Evolutionary conservation across 2,329 filamentous ascomycete species (phyloP).

Genomic region (Aspergillus tanneri): DNA sequence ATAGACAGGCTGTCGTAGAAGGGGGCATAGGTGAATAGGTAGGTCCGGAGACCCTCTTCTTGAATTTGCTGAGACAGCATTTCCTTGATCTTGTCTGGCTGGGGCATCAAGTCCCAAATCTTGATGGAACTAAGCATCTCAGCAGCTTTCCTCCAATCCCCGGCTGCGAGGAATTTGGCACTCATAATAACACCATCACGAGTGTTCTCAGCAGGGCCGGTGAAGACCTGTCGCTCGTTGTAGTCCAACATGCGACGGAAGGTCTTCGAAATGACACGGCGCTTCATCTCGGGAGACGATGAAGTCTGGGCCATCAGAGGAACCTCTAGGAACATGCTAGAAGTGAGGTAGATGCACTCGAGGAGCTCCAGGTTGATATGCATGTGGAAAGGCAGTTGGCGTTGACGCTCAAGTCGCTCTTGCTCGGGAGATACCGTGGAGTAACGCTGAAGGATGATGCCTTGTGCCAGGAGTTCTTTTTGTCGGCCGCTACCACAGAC

Average conservation of each 20-base stretch:
- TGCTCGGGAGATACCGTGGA: conserved; percentile 96
- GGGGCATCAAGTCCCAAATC: conserved; percentile 98
- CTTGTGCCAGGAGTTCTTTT: conserved; percentile 96
- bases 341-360: conserved; percentile 97
- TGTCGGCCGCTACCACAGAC: conserved; percentile 96
- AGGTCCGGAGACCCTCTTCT: conserved; percentile 95
- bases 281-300: conserved; percentile 94
- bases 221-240: conserved; percentile 99
- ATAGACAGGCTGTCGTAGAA: conserved; percentile 97
- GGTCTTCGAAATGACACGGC: conserved; percentile 97
- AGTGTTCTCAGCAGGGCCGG: conserved; percentile 96
- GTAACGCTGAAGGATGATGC: conserved; percentile 97
- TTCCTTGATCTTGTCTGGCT: conserved; percentile 86
- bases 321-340: conserved; percentile 98
- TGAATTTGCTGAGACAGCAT: conserved; percentile 99
- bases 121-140: conserved; percentile 96
- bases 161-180: conserved; percentile 91
- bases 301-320: conserved; percentile 94
- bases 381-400: conserved; percentile 99
- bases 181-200: conserved; percentile 99
- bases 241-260: conserved; percentile 99
- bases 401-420: conserved; percentile 93
- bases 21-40: conserved; percentile 98
- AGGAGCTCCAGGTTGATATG: conserved; percentile 99
- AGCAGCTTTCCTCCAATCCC: conserved; percentile 97